Base-by-base conservation (phyloP, 306 rosid genomes). In the Abrus precatorius region DNA sequence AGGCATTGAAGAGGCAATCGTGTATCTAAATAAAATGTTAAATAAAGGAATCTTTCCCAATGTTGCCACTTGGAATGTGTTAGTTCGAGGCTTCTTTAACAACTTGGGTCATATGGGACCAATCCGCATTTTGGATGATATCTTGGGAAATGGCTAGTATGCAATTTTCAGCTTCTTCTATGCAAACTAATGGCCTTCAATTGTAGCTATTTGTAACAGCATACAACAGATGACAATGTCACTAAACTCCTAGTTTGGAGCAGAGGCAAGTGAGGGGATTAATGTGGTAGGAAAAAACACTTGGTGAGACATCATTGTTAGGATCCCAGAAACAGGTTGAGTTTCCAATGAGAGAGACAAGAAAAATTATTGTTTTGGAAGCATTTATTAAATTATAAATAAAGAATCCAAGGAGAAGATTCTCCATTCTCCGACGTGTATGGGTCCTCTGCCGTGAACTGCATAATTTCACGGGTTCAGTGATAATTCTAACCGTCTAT, bases 31-130 rank as follows among this genome's bases (percentile, higher is more conserved):
- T 65, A 91, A 86, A 80, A 91, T 94, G 93, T 62, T 87, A 57
- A 85, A 82, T 34, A 84, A 72, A 75, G 97, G 92, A 72, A 82
- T 88, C 68, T 82, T 64, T 76, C 99, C 94, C 81, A 92, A 90
- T 72, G 33, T 79, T 67, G 88, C 90, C 67, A 86, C 93, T 61
- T 95, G 98, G 99, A 50, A 88, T 86, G 89, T 79, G 72, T 84
- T 95, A 36, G 91, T 95, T 59, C 89, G 80, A 73, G 89, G 91
- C 79, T 86, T 91, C 74, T 93, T 95, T 79, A 80, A 84, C 94
- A 79, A 82, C 81, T 83, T 90, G 79, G 96, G 97, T 76, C 97
- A 93, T 85, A 77, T 91, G 74, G 92, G 94, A 80, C 97, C 99
- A 43, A 84, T 91, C 40, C 85, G 92, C 80, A 80, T 93, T 83